phyloP scores from a whole-genome alignment of 257 asterid species.

The Agastache rugosa region DNA sequence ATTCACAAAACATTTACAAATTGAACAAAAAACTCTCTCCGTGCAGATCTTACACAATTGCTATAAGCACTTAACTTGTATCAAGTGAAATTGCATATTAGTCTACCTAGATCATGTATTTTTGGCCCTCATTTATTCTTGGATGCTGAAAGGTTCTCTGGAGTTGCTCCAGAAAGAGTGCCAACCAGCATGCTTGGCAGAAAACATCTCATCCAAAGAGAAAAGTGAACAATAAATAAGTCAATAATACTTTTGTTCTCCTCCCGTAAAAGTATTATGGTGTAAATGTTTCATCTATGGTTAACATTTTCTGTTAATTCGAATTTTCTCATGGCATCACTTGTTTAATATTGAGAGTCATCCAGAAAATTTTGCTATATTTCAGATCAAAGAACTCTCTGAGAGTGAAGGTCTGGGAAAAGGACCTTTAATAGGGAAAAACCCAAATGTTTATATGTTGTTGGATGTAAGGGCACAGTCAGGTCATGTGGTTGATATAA shows the following conservation, averaged over 20 bases:
- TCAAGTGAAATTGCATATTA: neutral
- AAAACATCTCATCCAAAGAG: neutral
- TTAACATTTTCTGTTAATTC: neutral
- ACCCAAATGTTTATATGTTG: too few relatives aligned
- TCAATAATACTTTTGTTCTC: neutral
- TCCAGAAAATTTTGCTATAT: too few relatives aligned
- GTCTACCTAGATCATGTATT: neutral
- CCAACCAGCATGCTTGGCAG: neutral
- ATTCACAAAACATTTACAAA: neutral
- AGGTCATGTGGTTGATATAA: neutral
- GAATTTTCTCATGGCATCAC: neutral
- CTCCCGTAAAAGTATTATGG: neutral
- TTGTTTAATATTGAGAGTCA: neutral
- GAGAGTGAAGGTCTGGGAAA: neutral
- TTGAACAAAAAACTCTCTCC: neutral
- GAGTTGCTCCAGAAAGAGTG: neutral
- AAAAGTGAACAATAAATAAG: neutral
- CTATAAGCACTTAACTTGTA: neutral
- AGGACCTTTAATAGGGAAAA: neutral
- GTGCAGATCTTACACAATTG: neutral
- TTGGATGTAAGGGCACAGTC: neutral
- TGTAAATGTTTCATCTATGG: too few relatives aligned
- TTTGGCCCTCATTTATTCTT: neutral
- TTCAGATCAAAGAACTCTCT: conserved; percentile 4
- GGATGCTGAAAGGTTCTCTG: neutral